phyloP scores from a whole-genome alignment of 495 filamentous ascomycete species.

The Podospora bellae-mahoneyi region DNA sequence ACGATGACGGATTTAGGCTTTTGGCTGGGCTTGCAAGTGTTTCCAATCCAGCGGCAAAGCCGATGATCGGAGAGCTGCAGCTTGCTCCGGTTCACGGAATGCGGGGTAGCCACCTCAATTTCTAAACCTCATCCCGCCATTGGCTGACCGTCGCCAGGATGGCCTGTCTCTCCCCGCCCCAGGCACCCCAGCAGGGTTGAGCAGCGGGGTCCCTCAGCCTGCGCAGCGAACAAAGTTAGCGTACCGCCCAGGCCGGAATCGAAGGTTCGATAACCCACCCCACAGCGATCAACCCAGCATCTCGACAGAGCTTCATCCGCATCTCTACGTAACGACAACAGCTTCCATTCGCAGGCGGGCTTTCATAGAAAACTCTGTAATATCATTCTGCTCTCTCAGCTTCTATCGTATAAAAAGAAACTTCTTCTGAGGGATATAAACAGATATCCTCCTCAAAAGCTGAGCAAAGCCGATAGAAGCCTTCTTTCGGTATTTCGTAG shows the following conservation, averaged over 20 bases:
- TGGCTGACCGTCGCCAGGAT: conserved; percentile 18
- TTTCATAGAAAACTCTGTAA: background rate
- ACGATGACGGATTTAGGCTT: background rate
- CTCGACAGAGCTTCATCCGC: conserved; percentile 3
- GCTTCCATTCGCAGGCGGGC: background rate
- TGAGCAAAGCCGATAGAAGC: background rate
- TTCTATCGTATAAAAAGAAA: background rate
- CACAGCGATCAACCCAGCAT: conserved; percentile 2
- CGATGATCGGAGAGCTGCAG: conserved; percentile 34
- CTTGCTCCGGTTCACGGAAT: conserved; percentile 38
- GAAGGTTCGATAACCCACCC: conserved; percentile 1
- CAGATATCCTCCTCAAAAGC: too few relatives aligned
- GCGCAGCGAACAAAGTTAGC: conserved; percentile 1
- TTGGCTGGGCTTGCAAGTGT: background rate
- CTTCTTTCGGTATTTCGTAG: background rate
- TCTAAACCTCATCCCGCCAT: conserved; percentile 28
- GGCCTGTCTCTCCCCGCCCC: background rate
- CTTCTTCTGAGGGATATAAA: background rate
- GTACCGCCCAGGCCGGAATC: conserved; percentile 2
- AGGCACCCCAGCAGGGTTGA: background rate
- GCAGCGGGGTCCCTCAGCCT: background rate
- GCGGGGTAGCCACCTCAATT: conserved; percentile 39
- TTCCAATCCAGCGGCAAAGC: too few relatives aligned
- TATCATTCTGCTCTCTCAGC: background rate
- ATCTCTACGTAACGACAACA: conserved; percentile 9